Evolutionary conservation across 768 basidiomycete genomes (phyloP).

Genomic region (Paxillus involutus): DNA sequence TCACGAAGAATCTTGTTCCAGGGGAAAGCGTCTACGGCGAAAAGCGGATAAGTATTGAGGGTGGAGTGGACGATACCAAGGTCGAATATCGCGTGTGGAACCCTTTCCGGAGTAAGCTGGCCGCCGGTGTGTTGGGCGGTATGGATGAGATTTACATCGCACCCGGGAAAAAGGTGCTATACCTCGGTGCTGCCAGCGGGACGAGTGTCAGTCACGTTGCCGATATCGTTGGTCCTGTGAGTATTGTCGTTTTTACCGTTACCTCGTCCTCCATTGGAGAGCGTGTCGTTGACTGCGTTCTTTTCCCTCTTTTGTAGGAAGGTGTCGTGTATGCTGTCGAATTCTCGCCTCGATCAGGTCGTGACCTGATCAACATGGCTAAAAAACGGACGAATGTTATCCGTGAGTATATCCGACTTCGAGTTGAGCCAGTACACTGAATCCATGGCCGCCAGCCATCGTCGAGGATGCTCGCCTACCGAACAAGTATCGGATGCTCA

Average conservation of each 20-base stretch:
- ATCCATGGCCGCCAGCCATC: constrained; percentile 58
- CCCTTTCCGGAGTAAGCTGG: constrained; percentile 95
- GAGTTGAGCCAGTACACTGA: constrained; percentile 1
- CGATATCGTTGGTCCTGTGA: constrained; percentile 94
- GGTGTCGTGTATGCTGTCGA: constrained; percentile 98
- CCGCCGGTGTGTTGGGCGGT: constrained; percentile 95
- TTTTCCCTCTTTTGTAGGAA: constrained; percentile 49
- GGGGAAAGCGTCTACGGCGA: constrained; percentile 99
- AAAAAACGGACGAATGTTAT: constrained; percentile 99
- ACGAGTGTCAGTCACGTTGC: constrained; percentile 99
- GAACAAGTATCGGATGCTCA: constrained; percentile 95
- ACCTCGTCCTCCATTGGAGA: not conserved
- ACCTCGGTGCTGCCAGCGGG: constrained; percentile 96
- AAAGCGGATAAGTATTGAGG: constrained; percentile 90
- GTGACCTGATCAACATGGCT: constrained; percentile 98
- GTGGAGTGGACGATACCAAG: constrained; percentile 76
- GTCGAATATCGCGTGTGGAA: constrained; percentile 99
- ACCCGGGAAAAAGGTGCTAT: constrained; percentile 94
- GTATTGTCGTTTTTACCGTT: constrained; percentile 26
- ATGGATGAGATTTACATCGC: constrained; percentile 90
- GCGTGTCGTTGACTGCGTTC: constrained; percentile 1
- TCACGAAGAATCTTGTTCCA: constrained; percentile 97
- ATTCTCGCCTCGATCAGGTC: constrained; percentile 94
- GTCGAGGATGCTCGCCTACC: constrained; percentile 97
- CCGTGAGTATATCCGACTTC: constrained; percentile 53